These are phyloP conservation scores for Hypoxylon lienhwacheense DNA, from an alignment of 495 filamentous ascomycete species.

Conservation along the genomic window DNA sequence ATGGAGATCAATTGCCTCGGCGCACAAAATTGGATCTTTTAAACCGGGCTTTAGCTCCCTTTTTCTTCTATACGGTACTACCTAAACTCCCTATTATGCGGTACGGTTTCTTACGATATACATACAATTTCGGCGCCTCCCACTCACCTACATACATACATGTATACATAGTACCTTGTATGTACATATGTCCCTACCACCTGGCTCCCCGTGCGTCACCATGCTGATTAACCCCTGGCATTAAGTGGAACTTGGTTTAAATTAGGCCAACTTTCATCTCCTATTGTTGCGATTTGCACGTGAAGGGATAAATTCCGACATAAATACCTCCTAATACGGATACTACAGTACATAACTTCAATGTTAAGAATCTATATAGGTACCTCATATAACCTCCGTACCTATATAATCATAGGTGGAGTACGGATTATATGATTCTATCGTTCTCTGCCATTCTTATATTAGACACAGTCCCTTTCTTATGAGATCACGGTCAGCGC, in stretches of 20 bases:
- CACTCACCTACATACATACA: constrained; percentile 16
- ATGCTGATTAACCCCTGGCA: constrained; percentile 8
- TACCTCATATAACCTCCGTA: no score
- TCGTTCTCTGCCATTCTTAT: no score
- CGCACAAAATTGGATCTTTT: constrained; percentile 15
- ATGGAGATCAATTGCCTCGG: constrained; percentile 32
- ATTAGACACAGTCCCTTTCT: no score
- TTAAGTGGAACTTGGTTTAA: constrained; percentile 11
- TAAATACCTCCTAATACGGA: not conserved
- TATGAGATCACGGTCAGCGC: no score
- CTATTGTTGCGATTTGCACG: constrained; percentile 13
- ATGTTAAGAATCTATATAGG: no score
- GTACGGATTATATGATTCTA: no score
- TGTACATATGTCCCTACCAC: no score
- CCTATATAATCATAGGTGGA: no score
- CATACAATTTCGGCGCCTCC: constrained; percentile 12
- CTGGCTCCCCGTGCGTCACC: constrained; percentile 20
- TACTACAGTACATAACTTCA: not conserved
- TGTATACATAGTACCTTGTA: no score
- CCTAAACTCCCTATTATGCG: not conserved
- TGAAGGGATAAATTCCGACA: constrained; percentile 17
- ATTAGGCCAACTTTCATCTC: constrained; percentile 15
- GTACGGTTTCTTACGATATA: not conserved
- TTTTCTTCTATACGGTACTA: not conserved
- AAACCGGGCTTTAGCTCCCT: not conserved